A percentile compares a stretch with the other conserved stretches of the same genome.
phyloP scores from a whole-genome alignment of 768 basidiomycete species.

The Boletus subcaerulescens region DNA sequence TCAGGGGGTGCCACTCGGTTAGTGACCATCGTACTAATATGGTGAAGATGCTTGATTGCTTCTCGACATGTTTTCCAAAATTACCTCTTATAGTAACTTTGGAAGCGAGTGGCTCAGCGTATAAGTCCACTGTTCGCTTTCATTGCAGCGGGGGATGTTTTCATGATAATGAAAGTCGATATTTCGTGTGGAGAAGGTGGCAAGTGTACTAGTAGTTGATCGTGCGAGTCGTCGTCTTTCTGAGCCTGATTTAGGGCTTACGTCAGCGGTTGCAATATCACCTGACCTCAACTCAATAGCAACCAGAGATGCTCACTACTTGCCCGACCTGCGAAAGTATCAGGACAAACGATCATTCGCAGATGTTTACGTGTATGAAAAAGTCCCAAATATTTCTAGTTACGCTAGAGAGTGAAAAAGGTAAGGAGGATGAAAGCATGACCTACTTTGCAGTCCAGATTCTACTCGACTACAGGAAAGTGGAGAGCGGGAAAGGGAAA shows the following conservation, averaged over 20 bases:
- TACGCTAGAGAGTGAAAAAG: too few species aligned
- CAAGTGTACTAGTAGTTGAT: not conserved
- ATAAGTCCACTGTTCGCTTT: not conserved
- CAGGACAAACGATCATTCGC: too few species aligned
- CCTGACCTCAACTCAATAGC: too few species aligned
- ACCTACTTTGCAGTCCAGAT: too few species aligned
- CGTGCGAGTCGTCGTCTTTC: too few species aligned
- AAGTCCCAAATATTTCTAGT: too few species aligned
- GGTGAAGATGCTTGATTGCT: constrained; percentile 19
- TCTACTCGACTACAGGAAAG: too few species aligned
- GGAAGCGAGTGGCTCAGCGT: constrained; percentile 1
- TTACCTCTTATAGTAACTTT: constrained; percentile 1
- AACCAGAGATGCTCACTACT: too few species aligned
- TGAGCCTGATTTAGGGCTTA: not conserved
- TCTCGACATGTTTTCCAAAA: constrained; percentile 11
- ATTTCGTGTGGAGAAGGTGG: not conserved
- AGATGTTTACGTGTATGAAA: too few species aligned
- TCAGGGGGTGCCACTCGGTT: constrained; percentile 22
- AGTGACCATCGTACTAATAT: constrained; percentile 5
- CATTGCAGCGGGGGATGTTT: not conserved
- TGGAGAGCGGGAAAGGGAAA: too few species aligned
- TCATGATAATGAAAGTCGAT: not conserved
- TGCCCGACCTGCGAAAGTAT: too few species aligned
- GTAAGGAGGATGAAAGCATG: too few species aligned
- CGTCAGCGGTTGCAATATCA: not conserved